phyloP scores from a whole-genome alignment of 129 eudicot species.

The Smallanthus sonchifolius region DNA sequence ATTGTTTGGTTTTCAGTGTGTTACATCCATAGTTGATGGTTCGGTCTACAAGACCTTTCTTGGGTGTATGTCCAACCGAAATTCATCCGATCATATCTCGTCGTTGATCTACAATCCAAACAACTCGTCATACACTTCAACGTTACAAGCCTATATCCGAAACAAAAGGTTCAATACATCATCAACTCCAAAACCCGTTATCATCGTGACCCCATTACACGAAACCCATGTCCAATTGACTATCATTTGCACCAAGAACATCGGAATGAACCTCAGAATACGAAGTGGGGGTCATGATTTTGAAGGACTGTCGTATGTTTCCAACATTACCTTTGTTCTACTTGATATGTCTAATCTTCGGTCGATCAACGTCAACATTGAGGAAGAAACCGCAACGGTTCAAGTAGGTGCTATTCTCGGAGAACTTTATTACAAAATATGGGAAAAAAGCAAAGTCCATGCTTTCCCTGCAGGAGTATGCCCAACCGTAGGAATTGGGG shows the following conservation, averaged over 20 bases:
- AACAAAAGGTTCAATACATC: slow-evolving; percentile 29
- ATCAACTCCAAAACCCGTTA: slow-evolving; percentile 23
- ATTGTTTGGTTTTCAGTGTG: neutral
- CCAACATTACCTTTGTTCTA: slow-evolving; percentile 27
- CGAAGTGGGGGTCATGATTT: slow-evolving; percentile 48
- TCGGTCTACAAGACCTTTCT: slow-evolving; percentile 14
- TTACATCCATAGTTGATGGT: neutral
- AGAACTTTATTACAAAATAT: slow-evolving; percentile 36
- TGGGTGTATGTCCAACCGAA: slow-evolving; percentile 14
- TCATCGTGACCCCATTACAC: slow-evolving; percentile 32
- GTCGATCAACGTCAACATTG: slow-evolving; percentile 21
- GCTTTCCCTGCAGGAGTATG: slow-evolving; percentile 45
- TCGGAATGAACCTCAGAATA: slow-evolving; percentile 31
- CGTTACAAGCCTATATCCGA: slow-evolving; percentile 30
- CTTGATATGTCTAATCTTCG: slow-evolving; percentile 43
- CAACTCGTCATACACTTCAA: slow-evolving; percentile 29
- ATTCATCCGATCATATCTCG: slow-evolving; percentile 17
- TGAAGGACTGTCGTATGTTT: slow-evolving; percentile 47
- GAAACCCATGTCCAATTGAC: slow-evolving; percentile 28
- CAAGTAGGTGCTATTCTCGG: slow-evolving; percentile 45
- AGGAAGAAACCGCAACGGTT: slow-evolving; percentile 35
- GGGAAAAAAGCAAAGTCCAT: slow-evolving; percentile 31
- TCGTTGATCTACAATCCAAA: slow-evolving; percentile 21
- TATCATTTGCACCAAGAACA: slow-evolving; percentile 25
- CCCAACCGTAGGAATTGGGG: slow-evolving; percentile 43